phyloP scores from a whole-genome alignment of 495 filamentous ascomycete genomes.

The Talaromyces ruber region DNA sequence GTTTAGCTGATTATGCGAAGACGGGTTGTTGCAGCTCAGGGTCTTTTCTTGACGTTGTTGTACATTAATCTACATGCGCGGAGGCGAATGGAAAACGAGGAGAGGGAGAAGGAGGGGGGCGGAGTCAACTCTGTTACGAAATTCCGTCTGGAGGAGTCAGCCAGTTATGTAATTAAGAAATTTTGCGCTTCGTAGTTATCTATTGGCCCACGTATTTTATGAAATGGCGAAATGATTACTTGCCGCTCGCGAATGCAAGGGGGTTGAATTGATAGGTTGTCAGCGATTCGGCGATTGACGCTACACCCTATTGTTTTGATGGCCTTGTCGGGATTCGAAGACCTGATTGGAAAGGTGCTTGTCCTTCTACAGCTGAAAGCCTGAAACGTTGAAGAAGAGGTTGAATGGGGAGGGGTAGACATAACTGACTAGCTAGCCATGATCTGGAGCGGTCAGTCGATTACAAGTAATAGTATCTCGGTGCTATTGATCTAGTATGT shows the following conservation, averaged over 20 bases:
- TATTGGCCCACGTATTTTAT: background rate
- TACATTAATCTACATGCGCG: constrained; percentile 3
- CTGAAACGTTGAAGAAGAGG: background rate
- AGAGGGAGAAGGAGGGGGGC: background rate
- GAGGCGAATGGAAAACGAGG: background rate
- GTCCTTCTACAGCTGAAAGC: background rate
- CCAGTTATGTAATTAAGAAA: background rate
- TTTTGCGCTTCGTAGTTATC: background rate
- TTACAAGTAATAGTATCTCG: background rate
- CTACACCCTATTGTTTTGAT: background rate
- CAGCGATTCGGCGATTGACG: background rate
- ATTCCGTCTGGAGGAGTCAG: background rate
- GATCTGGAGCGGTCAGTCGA: background rate
- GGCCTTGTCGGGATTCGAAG: background rate
- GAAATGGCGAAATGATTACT: background rate
- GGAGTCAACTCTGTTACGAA: background rate
- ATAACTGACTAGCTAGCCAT: background rate
- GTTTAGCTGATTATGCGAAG: constrained; percentile 7
- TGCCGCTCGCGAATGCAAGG: constrained; percentile 1
- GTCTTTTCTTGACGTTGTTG: background rate
- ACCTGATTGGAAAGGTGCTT: background rate
- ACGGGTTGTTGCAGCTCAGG: constrained; percentile 10
- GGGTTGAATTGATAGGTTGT: constrained; percentile 1
- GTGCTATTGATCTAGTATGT: background rate
- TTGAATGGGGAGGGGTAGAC: background rate